Percentiles rank a stretch among this genome's conserved stretches.
Conservation (phyloP, 1,139 yeast species). For the Wickerhamomyces sp. region DNA sequence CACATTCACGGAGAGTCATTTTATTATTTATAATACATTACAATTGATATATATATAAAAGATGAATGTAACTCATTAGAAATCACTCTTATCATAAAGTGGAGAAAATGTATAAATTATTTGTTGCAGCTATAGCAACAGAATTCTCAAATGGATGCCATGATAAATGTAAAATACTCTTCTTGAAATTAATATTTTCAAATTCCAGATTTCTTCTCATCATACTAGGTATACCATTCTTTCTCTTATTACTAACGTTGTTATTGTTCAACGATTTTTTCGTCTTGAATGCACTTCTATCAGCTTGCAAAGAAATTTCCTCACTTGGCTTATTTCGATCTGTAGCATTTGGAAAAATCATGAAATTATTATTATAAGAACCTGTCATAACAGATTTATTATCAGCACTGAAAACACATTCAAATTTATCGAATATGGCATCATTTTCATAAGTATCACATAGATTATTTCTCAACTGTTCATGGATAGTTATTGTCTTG, state of each 20-base stretch:
- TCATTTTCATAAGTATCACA: slow-evolving; percentile 98
- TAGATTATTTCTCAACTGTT: slow-evolving; percentile 85
- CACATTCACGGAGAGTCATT: too few species aligned
- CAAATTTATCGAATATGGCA: slow-evolving; percentile 97
- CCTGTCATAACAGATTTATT: slow-evolving; percentile 94
- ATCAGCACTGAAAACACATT: slow-evolving; percentile 93
- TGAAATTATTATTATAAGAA: slow-evolving; percentile 92
- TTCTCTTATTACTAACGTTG: slow-evolving; percentile 20
- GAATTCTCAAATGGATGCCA: slow-evolving; percentile 98
- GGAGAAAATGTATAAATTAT: slow-evolving; percentile 73
- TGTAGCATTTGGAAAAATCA: slow-evolving; percentile 87
- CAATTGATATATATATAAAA: background rate
- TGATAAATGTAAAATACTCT: slow-evolving; percentile 90
- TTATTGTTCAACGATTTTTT: slow-evolving; percentile 42
- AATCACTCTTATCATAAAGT: slow-evolving; percentile 12
- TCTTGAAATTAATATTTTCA: slow-evolving; percentile 85
- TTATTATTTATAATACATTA: background rate
- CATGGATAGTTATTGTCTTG: slow-evolving; percentile 93
- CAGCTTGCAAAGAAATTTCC: slow-evolving; percentile 92
- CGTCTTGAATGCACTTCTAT: slow-evolving; percentile 90
- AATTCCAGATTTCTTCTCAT: slow-evolving; percentile 53
- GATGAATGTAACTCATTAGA: background rate
- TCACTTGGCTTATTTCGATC: slow-evolving; percentile 37
- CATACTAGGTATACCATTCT: slow-evolving; percentile 29
- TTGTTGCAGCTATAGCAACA: slow-evolving; percentile 97